These are phyloP conservation scores for Geranomyces michiganensis DNA, from an alignment of 192 early-diverging fungal genomes.

Conservation along the genomic window DNA sequence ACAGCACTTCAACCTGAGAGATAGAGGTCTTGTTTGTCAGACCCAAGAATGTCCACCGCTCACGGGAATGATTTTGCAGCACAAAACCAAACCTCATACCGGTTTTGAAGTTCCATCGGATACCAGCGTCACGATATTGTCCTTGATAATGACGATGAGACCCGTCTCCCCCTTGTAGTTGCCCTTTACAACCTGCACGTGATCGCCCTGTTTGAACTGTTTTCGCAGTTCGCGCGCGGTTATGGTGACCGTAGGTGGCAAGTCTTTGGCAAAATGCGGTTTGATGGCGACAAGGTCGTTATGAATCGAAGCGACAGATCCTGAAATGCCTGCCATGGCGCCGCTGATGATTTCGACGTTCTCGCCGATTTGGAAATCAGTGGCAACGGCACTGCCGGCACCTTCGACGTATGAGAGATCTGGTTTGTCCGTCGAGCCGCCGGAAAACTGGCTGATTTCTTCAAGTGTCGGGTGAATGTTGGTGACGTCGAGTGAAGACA, in stretches of 20 bases:
- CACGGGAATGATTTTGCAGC: too few species aligned
- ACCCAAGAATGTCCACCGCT: too few species aligned
- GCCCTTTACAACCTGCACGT: conserved; percentile 91
- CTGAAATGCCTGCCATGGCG: conserved; percentile 59
- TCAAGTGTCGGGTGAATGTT: conserved; percentile 88
- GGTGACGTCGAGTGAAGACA: conserved; percentile 49
- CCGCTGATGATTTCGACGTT: conserved; percentile 4
- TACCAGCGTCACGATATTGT: conserved; percentile 63
- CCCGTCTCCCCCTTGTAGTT: conserved; percentile 84
- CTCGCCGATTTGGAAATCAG: conserved; percentile 72
- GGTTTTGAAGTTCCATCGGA: conserved; percentile 34
- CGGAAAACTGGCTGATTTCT: conserved; percentile 83
- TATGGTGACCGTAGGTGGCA: conserved; percentile 26
- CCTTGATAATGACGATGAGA: conserved; percentile 83
- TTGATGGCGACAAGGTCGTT: conserved; percentile 72
- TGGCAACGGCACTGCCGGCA: conserved; percentile 30
- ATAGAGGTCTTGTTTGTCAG: too few species aligned
- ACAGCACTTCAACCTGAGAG: conserved; percentile 77
- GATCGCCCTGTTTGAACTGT: conserved; percentile 88
- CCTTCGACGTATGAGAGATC: conserved; percentile 35
- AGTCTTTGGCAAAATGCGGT: conserved; percentile 42
- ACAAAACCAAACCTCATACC: conserved; percentile 1
- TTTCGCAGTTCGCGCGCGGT: conserved; percentile 75
- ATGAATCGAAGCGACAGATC: conserved; percentile 75
- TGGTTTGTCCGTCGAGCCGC: conserved; percentile 60